Evolutionary conservation across 495 filamentous ascomycete genomes (phyloP), one percentile per base, ranked within the genome.

Genomic region (Hypoxylon intermedium): DNA sequence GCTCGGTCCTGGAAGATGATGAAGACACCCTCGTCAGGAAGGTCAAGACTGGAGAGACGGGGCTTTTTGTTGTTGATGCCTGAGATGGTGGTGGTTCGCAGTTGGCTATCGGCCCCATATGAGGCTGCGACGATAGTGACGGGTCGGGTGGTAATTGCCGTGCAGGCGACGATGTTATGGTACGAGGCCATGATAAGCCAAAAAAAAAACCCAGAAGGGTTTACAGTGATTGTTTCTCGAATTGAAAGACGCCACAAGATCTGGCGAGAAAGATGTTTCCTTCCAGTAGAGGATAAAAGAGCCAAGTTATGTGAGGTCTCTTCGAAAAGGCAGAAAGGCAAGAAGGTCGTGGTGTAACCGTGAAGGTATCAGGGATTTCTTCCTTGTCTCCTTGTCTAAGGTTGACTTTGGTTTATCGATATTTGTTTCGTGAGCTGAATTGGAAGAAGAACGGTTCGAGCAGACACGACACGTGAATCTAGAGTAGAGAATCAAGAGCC

Each of bases 1-100:
- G 51, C 63, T 6, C 56, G 59, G 6, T 67, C 52, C 7, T 36
- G 31, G 33, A 49, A 56, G 2, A 64, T 7, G 31, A 70, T 34
- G 38, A 58, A 70, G 18, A 67, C 16, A 6, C 67, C 67, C 28
- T 67, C 63, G 7, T 70, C 63, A 11, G 55, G 59, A 20, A 67
- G 16, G 9, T 50, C 43, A n/a, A 47, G 9, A 12, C 12, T 20
- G 7, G 12, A n/a, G 15, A 3, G 12, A 12, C 2, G 2, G 6
- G 23, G 18, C 13, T 55, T 51, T n/a, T 11, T 6, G 9, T 55
- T 51, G 16, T 11, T 6, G 9, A n/a, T 47, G 2, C 42, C 49
- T 6, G 60, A 47, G 21, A 67, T 44, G n/a, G 53, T 9, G n/a
- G 40, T 34, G 15, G 13, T 43, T 44, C 18, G 55, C 0, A 62